Percentiles rank a stretch among this genome's conserved stretches.
Conservation (phyloP, 257 asterid species). For the Scutellaria baicalensis region DNA sequence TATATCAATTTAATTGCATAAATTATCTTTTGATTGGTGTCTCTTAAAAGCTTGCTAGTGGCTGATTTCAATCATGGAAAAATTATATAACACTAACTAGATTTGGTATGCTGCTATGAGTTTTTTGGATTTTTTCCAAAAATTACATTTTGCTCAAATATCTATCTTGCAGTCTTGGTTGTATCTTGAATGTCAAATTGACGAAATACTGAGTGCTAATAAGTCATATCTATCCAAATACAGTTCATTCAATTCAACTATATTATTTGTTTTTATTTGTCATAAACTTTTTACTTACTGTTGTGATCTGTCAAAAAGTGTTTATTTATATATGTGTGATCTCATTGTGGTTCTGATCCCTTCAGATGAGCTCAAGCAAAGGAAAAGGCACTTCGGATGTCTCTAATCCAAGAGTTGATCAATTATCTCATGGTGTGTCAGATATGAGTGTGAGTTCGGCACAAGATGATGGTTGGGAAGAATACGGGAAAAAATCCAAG, state of each 20-base stretch:
- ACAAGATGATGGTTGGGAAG: slow-evolving; percentile 70
- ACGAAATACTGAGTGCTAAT: not conserved
- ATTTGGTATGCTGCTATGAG: not conserved
- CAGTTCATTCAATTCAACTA: not conserved
- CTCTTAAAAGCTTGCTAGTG: not conserved
- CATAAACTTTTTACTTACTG: not conserved
- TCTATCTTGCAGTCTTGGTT: not conserved
- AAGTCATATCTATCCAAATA: not conserved
- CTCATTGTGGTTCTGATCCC: slow-evolving; percentile 2
- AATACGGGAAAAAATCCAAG: slow-evolving; percentile 43
- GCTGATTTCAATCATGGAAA: not conserved
- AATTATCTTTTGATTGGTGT: not conserved
- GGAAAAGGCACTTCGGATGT: slow-evolving; percentile 22
- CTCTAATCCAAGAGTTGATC: slow-evolving; percentile 20
- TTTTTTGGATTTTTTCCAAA: not conserved
- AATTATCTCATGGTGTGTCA: slow-evolving; percentile 31
- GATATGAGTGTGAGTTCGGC: slow-evolving; percentile 26
- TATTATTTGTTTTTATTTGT: not conserved
- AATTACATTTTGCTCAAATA: not conserved
- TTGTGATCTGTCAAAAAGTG: not conserved
- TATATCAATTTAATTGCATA: not conserved
- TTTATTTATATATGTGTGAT: not conserved
- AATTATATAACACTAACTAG: not conserved
- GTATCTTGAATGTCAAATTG: not conserved
- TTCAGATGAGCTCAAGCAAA: slow-evolving; percentile 45